phyloP scores from a whole-genome alignment of 306 rosid species.

The Rubus parviflorus region DNA sequence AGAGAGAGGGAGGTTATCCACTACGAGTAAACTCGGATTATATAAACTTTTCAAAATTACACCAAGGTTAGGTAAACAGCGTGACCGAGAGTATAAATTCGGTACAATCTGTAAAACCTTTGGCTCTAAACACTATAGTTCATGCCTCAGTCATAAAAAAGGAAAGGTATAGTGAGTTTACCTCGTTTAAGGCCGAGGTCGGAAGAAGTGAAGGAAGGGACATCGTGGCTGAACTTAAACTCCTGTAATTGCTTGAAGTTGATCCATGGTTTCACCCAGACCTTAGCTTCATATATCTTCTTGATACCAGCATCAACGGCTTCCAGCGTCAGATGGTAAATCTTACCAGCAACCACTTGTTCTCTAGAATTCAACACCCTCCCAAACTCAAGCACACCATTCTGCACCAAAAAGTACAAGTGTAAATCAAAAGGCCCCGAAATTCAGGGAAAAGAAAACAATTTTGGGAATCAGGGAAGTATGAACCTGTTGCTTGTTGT shows the following conservation, averaged over 20 bases:
- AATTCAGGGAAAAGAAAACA: background rate
- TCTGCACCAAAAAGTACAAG: conserved; percentile 28
- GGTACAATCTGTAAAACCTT: no score
- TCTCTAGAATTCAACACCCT: conserved; percentile 50
- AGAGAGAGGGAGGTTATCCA: no score
- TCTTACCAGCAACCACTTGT: conserved; percentile 53
- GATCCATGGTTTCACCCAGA: conserved; percentile 68
- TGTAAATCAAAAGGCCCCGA: background rate
- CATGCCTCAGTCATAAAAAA: no score
- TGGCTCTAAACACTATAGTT: no score
- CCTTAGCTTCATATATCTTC: conserved; percentile 49
- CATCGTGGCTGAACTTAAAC: conserved; percentile 35
- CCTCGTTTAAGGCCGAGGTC: conserved; percentile 40
- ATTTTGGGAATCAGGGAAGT: background rate
- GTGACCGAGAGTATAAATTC: no score
- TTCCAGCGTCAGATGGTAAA: conserved; percentile 50
- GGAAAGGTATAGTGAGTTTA: conserved; percentile 1
- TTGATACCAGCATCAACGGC: conserved; percentile 49
- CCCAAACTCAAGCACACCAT: conserved; percentile 43
- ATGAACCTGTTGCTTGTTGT: conserved; percentile 47
- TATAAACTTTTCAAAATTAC: no score
- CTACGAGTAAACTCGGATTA: no score
- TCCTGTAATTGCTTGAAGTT: conserved; percentile 55
- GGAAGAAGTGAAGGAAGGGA: conserved; percentile 20
- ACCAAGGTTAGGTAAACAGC: no score